Percentiles rank a stretch among this genome's conserved stretches.
phyloP scores from a whole-genome alignment of 306 rosid genomes.

The Gastrolobium bilobum region DNA sequence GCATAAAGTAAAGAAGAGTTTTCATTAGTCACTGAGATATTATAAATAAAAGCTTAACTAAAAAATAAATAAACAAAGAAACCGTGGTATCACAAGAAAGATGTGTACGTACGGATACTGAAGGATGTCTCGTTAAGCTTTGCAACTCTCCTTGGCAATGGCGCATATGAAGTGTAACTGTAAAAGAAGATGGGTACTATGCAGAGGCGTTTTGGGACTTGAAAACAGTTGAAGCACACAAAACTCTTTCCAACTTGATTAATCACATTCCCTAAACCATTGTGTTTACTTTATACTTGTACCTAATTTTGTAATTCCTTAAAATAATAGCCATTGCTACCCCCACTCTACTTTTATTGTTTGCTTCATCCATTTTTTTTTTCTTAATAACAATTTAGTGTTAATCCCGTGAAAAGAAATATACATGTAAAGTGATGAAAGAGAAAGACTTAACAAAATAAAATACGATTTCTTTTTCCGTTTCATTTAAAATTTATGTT shows the following conservation, averaged over 20 bases:
- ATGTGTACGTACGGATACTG: constrained; percentile 33
- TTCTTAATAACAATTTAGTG: not conserved
- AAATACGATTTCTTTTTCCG: not conserved
- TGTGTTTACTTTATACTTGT: constrained; percentile 43
- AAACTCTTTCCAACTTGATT: constrained; percentile 33
- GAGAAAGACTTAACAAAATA: not conserved
- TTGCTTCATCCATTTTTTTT: not conserved
- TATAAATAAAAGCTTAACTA: not conserved
- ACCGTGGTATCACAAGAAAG: constrained; percentile 44
- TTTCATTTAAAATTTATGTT: not conserved
- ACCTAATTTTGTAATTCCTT: constrained; percentile 3
- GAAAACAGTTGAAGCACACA: constrained; percentile 32
- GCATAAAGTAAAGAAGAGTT: constrained; percentile 24
- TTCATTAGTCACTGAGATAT: not conserved
- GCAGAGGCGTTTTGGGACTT: constrained; percentile 47
- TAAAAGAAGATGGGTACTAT: constrained; percentile 39
- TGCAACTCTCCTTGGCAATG: constrained; percentile 30
- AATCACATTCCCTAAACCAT: constrained; percentile 27
- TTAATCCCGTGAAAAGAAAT: not conserved
- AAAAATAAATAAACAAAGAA: not conserved
- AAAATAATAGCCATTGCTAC: constrained; percentile 17
- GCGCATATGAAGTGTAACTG: constrained; percentile 38
- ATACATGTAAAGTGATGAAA: not conserved
- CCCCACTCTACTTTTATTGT: not conserved
- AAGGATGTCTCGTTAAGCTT: constrained; percentile 24